A percentile compares a stretch with the other conserved stretches of the same genome.
phyloP scores from a whole-genome alignment of 2,329 filamentous ascomycete genomes.

The Fusarium sp. region DNA sequence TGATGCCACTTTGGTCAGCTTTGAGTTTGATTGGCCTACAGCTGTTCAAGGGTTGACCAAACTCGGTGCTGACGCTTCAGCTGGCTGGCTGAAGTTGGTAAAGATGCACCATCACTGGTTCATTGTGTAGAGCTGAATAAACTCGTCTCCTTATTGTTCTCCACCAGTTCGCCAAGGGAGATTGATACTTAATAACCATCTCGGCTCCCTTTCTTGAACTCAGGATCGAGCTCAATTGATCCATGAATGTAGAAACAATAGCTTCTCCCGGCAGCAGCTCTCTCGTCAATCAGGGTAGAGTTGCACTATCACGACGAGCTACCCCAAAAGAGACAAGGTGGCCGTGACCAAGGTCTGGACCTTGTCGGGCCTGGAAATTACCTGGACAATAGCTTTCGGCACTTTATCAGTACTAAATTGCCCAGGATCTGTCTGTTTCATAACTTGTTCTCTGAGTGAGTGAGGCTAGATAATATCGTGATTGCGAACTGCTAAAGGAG shows the following conservation, averaged over 20 bases:
- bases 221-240: neutral
- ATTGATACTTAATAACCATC: slow-evolving; percentile 3
- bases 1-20: neutral
- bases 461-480: neutral
- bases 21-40: slow-evolving; percentile 22
- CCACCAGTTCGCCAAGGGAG: slow-evolving; percentile 14
- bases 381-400: neutral
- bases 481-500: neutral
- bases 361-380: neutral
- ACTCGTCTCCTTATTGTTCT: slow-evolving; percentile 4
- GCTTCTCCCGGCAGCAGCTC: neutral
- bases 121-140: neutral
- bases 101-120: neutral
- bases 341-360: slow-evolving; percentile 4
- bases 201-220: neutral
- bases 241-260: neutral
- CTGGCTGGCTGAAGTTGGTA: neutral
- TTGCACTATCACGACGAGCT: neutral
- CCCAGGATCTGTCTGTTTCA: neutral
- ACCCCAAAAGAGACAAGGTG: slow-evolving; percentile 1
- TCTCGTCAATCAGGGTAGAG: neutral
- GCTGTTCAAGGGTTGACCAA: neutral
- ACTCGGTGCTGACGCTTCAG: slow-evolving; percentile 16
- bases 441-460: neutral
- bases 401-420: neutral